Conservation (phyloP, 2,329 filamentous ascomycete species). For the Lachnellula cervina region DNA sequence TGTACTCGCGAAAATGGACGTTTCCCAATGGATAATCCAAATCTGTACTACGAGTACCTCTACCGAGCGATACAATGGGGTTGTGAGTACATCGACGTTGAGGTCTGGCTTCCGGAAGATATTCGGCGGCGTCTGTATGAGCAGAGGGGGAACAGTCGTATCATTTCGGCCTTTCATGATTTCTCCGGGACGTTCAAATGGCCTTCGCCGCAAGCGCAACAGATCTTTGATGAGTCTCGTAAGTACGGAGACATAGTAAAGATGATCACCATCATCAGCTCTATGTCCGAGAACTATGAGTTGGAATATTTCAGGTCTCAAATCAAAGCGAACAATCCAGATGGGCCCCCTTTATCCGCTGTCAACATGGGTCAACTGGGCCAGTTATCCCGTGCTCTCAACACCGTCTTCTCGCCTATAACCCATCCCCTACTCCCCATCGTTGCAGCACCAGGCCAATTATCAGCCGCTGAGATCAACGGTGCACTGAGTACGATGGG, state of each 20-base stretch:
- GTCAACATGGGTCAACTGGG: slow-evolving; percentile 87
- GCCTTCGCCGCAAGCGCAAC: slow-evolving; percentile 67
- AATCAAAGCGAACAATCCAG: slow-evolving; percentile 63
- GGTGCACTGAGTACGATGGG: slow-evolving; percentile 72
- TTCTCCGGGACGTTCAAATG: slow-evolving; percentile 81
- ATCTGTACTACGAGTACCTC: slow-evolving; percentile 73
- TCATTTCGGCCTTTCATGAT: slow-evolving; percentile 90
- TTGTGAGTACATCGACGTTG: slow-evolving; percentile 84
- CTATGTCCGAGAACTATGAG: slow-evolving; percentile 83
- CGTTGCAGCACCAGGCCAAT: slow-evolving; percentile 78
- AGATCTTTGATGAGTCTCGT: slow-evolving; percentile 65
- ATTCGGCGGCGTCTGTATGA: slow-evolving; percentile 65
- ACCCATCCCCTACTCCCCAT: slow-evolving; percentile 80
- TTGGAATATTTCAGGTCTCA: slow-evolving; percentile 82
- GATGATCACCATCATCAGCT: slow-evolving; percentile 81
- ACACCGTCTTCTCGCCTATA: slow-evolving; percentile 83
- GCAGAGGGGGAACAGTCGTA: slow-evolving; percentile 70
- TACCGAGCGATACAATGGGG: slow-evolving; percentile 83
- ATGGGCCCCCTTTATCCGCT: slow-evolving; percentile 70
- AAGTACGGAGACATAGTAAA: slow-evolving; percentile 82
- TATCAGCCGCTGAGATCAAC: slow-evolving; percentile 84
- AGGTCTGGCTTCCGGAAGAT: slow-evolving; percentile 77
- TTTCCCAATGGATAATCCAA: slow-evolving; percentile 77
- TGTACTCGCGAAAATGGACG: slow-evolving; percentile 78
- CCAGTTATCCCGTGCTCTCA: slow-evolving; percentile 76